A percentile compares a stretch with the other conserved stretches of the same genome.
Evolutionary conservation across 768 basidiomycete species (phyloP).

Genomic region (Suillus discolor): DNA sequence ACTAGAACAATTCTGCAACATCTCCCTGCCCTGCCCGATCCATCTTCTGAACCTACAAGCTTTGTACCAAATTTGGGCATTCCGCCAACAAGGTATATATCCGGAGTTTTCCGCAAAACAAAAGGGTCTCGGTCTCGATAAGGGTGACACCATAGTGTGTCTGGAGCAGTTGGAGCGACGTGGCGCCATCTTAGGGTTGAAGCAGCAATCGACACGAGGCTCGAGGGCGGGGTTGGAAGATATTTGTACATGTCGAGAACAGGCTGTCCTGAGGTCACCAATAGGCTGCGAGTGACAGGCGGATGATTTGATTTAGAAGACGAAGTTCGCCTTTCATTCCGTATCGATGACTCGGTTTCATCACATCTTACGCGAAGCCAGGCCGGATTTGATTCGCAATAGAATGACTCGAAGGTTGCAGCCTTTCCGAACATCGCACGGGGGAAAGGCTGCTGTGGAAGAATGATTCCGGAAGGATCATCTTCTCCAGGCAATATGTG

Average conservation of each 20-base stretch:
- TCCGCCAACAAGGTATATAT: conserved; percentile 91
- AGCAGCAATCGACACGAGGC: conserved; percentile 73
- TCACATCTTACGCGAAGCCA: conserved; percentile 70
- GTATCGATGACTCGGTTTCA: conserved; percentile 10
- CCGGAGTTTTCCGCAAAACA: conserved; percentile 80
- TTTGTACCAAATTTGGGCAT: conserved; percentile 83
- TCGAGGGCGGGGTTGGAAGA: conserved; percentile 67
- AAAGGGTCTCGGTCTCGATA: conserved; percentile 90
- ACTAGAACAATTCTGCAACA: conserved; percentile 77
- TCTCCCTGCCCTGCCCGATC: conserved; percentile 29
- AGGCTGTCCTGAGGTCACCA: conserved; percentile 92
- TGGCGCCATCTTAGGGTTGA: conserved; percentile 91
- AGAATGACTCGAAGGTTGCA: conserved; percentile 61
- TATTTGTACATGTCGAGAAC: conserved; percentile 97
- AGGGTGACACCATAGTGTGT: conserved; percentile 98
- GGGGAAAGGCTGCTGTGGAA: conserved; percentile 94
- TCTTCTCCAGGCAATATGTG: conserved; percentile 86
- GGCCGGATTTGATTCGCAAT: conserved; percentile 86
- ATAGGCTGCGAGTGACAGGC: conserved; percentile 53
- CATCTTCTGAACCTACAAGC: conserved; percentile 49
- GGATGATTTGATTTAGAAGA: conserved; percentile 16
- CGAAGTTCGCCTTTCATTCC: conserved; percentile 6
- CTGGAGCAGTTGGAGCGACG: conserved; percentile 98
- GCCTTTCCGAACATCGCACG: conserved; percentile 82
- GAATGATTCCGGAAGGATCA: conserved; percentile 86